Conservation (phyloP, 257 asterid genomes). For the Petrea volubilis region DNA sequence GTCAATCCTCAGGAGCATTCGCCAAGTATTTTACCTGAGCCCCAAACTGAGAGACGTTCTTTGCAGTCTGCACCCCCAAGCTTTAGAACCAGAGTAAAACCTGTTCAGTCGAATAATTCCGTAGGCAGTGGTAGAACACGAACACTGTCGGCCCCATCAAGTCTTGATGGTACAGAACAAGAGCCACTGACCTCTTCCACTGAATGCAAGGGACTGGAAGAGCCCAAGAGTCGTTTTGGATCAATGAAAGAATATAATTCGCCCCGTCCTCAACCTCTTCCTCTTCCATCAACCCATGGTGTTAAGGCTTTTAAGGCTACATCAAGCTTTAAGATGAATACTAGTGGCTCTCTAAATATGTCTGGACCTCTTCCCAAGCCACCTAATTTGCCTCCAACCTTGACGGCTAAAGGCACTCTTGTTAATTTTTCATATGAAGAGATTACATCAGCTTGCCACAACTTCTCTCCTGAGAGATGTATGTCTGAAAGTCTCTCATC, state of each 20-base stretch:
- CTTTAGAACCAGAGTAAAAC: constrained; percentile 69
- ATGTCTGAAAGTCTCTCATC: constrained; percentile 94
- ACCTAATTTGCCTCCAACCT: constrained; percentile 75
- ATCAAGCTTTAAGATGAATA: constrained; percentile 66
- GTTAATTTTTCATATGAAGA: constrained; percentile 70
- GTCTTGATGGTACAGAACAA: constrained; percentile 68
- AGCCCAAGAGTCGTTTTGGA: constrained; percentile 56
- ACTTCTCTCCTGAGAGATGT: constrained; percentile 85
- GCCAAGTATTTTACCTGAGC: constrained; percentile 73
- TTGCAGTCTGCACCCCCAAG: constrained; percentile 93
- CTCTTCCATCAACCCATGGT: constrained; percentile 79
- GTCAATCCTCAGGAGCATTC: constrained; percentile 62
- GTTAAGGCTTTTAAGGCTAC: constrained; percentile 52
- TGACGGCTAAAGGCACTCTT: constrained; percentile 49
- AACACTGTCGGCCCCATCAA: constrained; percentile 80
- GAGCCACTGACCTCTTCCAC: constrained; percentile 46
- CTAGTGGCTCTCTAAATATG: constrained; percentile 63
- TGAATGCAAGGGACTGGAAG: constrained; percentile 72
- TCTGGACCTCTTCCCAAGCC: constrained; percentile 97
- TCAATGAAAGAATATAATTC: constrained; percentile 68
- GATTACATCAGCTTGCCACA: constrained; percentile 85
- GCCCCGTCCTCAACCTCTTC: constrained; percentile 89
- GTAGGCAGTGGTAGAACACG: constrained; percentile 50
- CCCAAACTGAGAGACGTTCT: constrained; percentile 48
- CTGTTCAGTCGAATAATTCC: constrained; percentile 38